Percentiles rank a stretch among this genome's conserved stretches.
These are phyloP conservation scores for Mycosphaerella arachidis DNA, from an alignment of 2,329 filamentous ascomycete species.

Conservation along the genomic window DNA sequence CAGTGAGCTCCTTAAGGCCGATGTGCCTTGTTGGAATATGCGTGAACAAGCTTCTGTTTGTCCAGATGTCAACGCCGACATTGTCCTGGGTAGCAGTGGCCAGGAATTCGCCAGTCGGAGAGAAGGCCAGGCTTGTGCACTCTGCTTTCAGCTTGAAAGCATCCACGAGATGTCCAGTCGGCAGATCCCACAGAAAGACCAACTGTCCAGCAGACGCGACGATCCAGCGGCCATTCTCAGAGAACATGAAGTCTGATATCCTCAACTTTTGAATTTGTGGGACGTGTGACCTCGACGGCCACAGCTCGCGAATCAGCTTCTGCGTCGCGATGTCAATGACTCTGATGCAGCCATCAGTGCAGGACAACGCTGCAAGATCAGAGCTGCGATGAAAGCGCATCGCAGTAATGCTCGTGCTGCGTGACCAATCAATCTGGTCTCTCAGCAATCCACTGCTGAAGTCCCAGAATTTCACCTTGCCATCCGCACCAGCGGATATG, in stretches of 20 bases:
- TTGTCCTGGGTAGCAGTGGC: conserved; percentile 78
- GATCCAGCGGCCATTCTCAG: conserved; percentile 89
- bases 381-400: conserved; percentile 77
- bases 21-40: conserved; percentile 84
- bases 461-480: conserved; percentile 96
- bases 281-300: conserved; percentile 56
- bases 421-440: conserved; percentile 78
- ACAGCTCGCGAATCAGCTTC: conserved; percentile 87
- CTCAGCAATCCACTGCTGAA: conserved; percentile 76
- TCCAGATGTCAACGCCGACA: conserved; percentile 92
- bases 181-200: conserved; percentile 86
- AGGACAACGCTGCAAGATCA: conserved; percentile 82
- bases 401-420: conserved; percentile 68
- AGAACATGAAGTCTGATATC: conserved; percentile 58
- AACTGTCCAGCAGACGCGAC: conserved; percentile 79
- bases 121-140: conserved; percentile 83
- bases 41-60: conserved; percentile 84
- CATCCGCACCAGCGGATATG: conserved; percentile 83
- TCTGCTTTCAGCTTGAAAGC: conserved; percentile 74
- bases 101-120: conserved; percentile 85
- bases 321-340: conserved; percentile 87
- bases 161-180: conserved; percentile 92
- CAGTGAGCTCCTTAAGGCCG: conserved; percentile 66
- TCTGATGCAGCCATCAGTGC: conserved; percentile 81
- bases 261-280: conserved; percentile 18